Evolutionary conservation across 768 basidiomycete genomes (phyloP).

Genomic region (Sistotremastrum niveocremeum): DNA sequence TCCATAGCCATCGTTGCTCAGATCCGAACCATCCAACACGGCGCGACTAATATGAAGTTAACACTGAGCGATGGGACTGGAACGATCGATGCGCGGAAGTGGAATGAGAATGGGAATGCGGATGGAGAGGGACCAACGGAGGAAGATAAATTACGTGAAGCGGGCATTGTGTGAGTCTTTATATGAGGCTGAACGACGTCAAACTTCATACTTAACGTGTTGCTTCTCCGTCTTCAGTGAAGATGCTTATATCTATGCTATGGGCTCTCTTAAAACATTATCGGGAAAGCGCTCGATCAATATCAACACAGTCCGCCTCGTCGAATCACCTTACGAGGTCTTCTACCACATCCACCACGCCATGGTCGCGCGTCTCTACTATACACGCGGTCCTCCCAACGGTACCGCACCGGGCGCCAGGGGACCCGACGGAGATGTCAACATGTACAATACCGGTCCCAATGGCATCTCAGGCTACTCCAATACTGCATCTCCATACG

Average conservation of each 20-base stretch:
- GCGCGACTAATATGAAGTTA: constrained; percentile 73
- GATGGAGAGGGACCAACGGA: constrained; percentile 39
- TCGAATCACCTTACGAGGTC: constrained; percentile 61
- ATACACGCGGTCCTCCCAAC: constrained; percentile 46
- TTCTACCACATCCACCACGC: constrained; percentile 73
- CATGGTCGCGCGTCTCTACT: constrained; percentile 50
- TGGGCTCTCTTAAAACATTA: constrained; percentile 74
- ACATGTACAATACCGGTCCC: too few relatives aligned
- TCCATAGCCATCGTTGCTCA: constrained; percentile 67
- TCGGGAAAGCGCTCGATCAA: constrained; percentile 73
- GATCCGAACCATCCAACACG: constrained; percentile 50
- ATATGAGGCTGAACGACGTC: neutral
- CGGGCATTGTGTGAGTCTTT: constrained; percentile 29
- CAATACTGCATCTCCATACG: too few relatives aligned
- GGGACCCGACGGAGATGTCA: too few relatives aligned
- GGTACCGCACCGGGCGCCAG: too few relatives aligned
- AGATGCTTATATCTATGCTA: constrained; percentile 64
- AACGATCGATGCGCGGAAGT: constrained; percentile 61
- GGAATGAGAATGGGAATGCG: constrained; percentile 56
- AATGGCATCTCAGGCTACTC: too few relatives aligned
- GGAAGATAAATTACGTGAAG: constrained; percentile 1
- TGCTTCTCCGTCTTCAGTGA: constrained; percentile 32
- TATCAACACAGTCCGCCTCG: constrained; percentile 53
- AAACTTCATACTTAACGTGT: neutral
- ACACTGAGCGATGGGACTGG: constrained; percentile 81